Percentiles rank a stretch among this genome's conserved stretches.
phyloP scores from a whole-genome alignment of 768 basidiomycete species.

The Russula olivacea region DNA sequence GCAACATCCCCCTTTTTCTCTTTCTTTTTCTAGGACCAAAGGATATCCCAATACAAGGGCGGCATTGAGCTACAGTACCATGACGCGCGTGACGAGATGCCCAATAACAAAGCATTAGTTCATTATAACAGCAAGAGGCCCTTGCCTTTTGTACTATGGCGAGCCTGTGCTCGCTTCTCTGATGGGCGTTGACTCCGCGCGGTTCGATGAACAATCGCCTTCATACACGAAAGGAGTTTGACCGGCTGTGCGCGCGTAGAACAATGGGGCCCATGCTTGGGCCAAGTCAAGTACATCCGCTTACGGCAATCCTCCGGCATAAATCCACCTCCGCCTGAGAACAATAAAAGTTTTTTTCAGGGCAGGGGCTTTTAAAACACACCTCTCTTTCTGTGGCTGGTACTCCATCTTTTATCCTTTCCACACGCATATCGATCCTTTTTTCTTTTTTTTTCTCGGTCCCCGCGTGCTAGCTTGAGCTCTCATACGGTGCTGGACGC shows the following conservation, averaged over 20 bases:
- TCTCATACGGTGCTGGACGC: constrained; percentile 24
- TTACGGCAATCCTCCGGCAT: not conserved
- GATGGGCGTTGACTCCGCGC: not conserved
- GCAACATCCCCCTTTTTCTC: not conserved
- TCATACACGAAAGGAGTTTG: not conserved
- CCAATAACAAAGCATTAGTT: not conserved
- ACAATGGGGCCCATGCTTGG: not conserved
- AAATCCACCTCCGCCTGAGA: not conserved
- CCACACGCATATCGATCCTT: not conserved
- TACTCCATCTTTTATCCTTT: not conserved
- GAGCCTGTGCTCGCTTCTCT: constrained; percentile 6
- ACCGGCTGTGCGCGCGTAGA: not conserved
- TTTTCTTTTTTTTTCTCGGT: not conserved
- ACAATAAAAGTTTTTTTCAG: not conserved
- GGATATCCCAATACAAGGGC: constrained; percentile 7
- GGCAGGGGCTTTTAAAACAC: not conserved
- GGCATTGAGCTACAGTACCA: not conserved
- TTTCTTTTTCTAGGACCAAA: not conserved
- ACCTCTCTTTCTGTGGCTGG: not conserved
- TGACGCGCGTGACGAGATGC: not conserved
- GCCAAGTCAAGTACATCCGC: not conserved
- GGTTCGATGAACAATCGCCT: constrained; percentile 1
- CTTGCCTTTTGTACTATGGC: not conserved
- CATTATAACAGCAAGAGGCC: not conserved
- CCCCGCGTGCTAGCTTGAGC: not conserved